Evolutionary conservation across 2,329 filamentous ascomycete species (phyloP).

Genomic region (Rutstroemia sydowiana): DNA sequence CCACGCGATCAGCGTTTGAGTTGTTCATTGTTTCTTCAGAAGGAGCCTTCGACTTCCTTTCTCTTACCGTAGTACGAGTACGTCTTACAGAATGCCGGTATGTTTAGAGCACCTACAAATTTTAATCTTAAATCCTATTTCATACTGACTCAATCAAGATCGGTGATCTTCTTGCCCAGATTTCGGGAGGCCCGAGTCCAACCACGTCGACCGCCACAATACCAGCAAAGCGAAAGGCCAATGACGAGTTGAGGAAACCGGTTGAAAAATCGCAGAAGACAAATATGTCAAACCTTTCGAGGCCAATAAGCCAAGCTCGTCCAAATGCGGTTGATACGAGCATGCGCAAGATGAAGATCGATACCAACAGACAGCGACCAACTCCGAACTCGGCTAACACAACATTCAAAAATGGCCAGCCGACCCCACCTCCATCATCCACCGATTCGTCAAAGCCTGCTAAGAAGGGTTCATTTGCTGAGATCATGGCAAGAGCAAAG

Average conservation of each 20-base stretch:
- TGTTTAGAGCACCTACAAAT: slow-evolving; percentile 5
- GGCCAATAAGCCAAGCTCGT: slow-evolving; percentile 13
- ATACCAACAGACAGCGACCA: slow-evolving; percentile 9
- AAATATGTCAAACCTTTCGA: slow-evolving; percentile 21
- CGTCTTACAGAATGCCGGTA: slow-evolving; percentile 23
- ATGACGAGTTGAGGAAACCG: slow-evolving; percentile 39
- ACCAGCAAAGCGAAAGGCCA: slow-evolving; percentile 50
- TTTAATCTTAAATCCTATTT: slow-evolving; percentile 4
- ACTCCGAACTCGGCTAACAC: slow-evolving; percentile 9
- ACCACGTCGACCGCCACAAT: slow-evolving; percentile 26
- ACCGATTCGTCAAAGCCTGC: slow-evolving; percentile 35
- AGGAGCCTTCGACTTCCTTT: background rate
- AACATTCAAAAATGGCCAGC: slow-evolving; percentile 22
- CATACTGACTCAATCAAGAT: slow-evolving; percentile 36
- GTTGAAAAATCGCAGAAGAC: slow-evolving; percentile 38
- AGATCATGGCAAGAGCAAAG: slow-evolving; percentile 66
- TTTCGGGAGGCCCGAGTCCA: slow-evolving; percentile 44
- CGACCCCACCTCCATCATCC: slow-evolving; percentile 20
- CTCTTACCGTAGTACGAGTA: slow-evolving; percentile 4
- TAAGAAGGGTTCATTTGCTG: slow-evolving; percentile 68
- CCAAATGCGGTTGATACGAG: slow-evolving; percentile 17
- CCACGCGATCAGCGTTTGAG: slow-evolving; percentile 18
- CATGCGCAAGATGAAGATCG: slow-evolving; percentile 20
- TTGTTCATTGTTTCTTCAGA: slow-evolving; percentile 5
- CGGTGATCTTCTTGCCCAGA: slow-evolving; percentile 52